phyloP scores from a whole-genome alignment of 441 rosid species.

The Gossypium davidsonii region DNA sequence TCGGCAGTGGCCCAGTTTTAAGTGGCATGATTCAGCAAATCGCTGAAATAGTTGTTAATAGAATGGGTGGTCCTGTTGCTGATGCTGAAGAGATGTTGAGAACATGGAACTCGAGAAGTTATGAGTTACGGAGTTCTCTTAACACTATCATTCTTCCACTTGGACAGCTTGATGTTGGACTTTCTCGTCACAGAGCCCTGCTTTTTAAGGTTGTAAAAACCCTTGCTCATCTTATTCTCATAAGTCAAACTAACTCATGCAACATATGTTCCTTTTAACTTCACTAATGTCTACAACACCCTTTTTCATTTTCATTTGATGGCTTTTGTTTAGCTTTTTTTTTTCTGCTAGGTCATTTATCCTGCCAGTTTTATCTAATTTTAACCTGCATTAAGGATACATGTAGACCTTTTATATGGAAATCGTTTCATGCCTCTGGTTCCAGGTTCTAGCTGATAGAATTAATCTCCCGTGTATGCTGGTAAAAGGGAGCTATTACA shows the following conservation, averaged over 20 bases:
- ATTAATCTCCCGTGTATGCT: conserved; percentile 85
- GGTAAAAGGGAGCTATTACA: conserved; percentile 93
- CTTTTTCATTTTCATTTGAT: neutral
- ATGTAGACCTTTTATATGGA: conserved; percentile 1
- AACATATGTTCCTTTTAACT: neutral
- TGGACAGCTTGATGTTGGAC: conserved; percentile 80
- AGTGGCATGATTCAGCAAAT: conserved; percentile 68
- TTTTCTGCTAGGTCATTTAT: conserved; percentile 10
- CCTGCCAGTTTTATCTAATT: neutral
- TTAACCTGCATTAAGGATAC: neutral
- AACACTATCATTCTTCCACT: conserved; percentile 72
- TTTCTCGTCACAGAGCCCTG: conserved; percentile 95
- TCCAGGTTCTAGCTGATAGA: conserved; percentile 87
- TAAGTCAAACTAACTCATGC: neutral
- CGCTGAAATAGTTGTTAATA: conserved; percentile 77
- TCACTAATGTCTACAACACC: neutral
- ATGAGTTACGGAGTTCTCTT: conserved; percentile 54
- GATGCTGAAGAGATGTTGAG: conserved; percentile 76
- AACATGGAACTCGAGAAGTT: conserved; percentile 65
- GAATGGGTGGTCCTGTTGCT: conserved; percentile 92
- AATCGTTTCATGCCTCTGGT: conserved; percentile 22
- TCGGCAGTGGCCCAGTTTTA: conserved; percentile 38
- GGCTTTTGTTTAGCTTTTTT: conserved; percentile 5
- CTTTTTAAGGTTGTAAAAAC: conserved; percentile 76
- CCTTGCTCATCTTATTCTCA: neutral